Conservation (phyloP, 2,329 filamentous ascomycete genomes). For the Ceratocystis cubensis region DNA sequence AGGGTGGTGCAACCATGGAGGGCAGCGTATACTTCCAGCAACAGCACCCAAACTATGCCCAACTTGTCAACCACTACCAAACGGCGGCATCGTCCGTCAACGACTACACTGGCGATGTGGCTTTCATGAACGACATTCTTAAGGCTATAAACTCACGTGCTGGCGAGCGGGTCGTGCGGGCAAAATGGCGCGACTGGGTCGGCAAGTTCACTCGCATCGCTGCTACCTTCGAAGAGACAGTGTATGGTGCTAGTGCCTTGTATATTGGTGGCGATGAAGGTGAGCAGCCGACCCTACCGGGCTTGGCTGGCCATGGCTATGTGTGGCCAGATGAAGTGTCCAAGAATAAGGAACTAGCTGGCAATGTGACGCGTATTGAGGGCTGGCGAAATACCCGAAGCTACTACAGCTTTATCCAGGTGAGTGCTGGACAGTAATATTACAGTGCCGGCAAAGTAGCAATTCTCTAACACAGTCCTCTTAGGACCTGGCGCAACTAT, state of each 20-base stretch:
- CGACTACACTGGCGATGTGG: slow-evolving; percentile 73
- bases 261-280: slow-evolving; percentile 70
- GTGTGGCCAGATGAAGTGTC: slow-evolving; percentile 80
- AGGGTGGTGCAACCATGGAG: slow-evolving; percentile 67
- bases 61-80: slow-evolving; percentile 31
- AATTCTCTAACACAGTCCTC: not conserved
- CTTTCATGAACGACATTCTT: slow-evolving; percentile 79
- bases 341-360: slow-evolving; percentile 75
- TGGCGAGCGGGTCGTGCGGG: slow-evolving; percentile 77
- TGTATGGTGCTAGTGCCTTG: slow-evolving; percentile 84
- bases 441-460: slow-evolving; percentile 21
- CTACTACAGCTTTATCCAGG: slow-evolving; percentile 91
- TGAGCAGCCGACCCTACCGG: slow-evolving; percentile 45
- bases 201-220: slow-evolving; percentile 84
- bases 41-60: slow-evolving; percentile 49
- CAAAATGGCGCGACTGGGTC: slow-evolving; percentile 93
- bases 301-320: slow-evolving; percentile 70
- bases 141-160: slow-evolving; percentile 74
- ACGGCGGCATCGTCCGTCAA: slow-evolving; percentile 32
- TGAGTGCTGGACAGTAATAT: slow-evolving; percentile 26
- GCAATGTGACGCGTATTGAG: slow-evolving; percentile 85
- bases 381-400: slow-evolving; percentile 92
- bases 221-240: slow-evolving; percentile 86
- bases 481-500: slow-evolving; percentile 53
- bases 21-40: slow-evolving; percentile 80